phyloP scores from a whole-genome alignment of 1,284 basidiomycete genomes.

The Austroboletus niveus region DNA sequence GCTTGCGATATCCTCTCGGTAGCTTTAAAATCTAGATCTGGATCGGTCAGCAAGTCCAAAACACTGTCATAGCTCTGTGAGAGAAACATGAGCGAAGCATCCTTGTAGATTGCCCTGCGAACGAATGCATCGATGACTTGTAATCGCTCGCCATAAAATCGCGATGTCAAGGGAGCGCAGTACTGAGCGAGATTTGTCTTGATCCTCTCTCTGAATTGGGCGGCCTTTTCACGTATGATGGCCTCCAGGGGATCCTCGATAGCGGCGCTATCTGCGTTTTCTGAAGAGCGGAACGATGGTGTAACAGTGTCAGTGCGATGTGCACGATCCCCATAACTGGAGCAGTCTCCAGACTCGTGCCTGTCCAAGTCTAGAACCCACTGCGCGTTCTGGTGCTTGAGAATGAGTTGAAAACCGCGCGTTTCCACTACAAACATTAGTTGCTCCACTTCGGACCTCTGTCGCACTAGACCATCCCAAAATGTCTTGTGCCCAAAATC shows the following conservation, averaged over 20 bases:
- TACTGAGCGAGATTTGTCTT: slow-evolving; percentile 32
- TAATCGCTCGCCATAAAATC: slow-evolving; percentile 31
- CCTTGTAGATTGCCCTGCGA: slow-evolving; percentile 35
- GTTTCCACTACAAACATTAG: slow-evolving; percentile 30
- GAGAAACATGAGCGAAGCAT: slow-evolving; percentile 34
- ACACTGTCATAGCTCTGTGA: slow-evolving; percentile 33
- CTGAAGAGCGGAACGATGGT: slow-evolving; percentile 11
- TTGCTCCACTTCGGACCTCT: slow-evolving; percentile 28
- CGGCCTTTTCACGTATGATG: slow-evolving; percentile 30
- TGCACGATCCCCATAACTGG: slow-evolving; percentile 20
- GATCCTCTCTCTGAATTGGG: slow-evolving; percentile 31
- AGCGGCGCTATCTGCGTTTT: slow-evolving; percentile 9
- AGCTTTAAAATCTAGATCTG: slow-evolving; percentile 28
- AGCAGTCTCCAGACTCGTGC: slow-evolving; percentile 21
- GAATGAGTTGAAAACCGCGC: slow-evolving; percentile 34
- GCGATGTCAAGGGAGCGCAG: slow-evolving; percentile 29
- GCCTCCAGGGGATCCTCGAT: slow-evolving; percentile 37
- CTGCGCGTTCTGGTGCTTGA: slow-evolving; percentile 31
- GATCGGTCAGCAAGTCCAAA: slow-evolving; percentile 28
- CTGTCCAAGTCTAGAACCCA: slow-evolving; percentile 33
- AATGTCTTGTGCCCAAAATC: slow-evolving; percentile 38
- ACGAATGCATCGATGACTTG: slow-evolving; percentile 35
- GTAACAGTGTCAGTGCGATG: not conserved
- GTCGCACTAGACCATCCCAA: slow-evolving; percentile 32
- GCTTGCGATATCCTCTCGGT: slow-evolving; percentile 36